Conservation (phyloP, 176 grass and related monocot species). For the Cymbopogon citratus region DNA sequence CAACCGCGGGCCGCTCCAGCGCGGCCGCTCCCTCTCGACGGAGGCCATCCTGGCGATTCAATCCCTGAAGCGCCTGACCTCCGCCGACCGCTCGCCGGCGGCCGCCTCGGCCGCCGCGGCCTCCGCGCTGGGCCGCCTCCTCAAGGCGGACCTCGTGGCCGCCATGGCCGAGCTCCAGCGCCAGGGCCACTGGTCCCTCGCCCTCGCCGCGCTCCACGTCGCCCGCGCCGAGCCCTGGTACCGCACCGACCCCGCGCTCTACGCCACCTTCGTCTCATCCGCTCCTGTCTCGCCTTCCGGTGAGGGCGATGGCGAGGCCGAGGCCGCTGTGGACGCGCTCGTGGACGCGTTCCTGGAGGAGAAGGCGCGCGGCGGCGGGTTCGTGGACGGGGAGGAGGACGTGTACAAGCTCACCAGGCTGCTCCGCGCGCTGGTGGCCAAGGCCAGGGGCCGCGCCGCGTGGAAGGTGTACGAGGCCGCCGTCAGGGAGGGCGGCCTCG, state of each 20-base stretch:
- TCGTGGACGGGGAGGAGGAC: background rate
- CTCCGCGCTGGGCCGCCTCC: slow-evolving; percentile 55
- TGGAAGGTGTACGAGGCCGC: slow-evolving; percentile 54
- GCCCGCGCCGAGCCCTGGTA: slow-evolving; percentile 68
- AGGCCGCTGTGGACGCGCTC: too few species aligned
- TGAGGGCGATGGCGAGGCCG: too few species aligned
- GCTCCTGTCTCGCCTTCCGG: too few species aligned
- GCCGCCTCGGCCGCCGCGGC: slow-evolving; percentile 16
- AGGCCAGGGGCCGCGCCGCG: slow-evolving; percentile 48
- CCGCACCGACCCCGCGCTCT: background rate
- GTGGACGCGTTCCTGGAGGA: too few species aligned
- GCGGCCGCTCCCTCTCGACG: slow-evolving; percentile 72
- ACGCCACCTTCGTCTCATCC: too few species aligned
- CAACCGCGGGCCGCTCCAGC: slow-evolving; percentile 77
- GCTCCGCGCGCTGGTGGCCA: slow-evolving; percentile 54
- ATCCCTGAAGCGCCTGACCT: slow-evolving; percentile 71
- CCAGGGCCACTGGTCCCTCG: slow-evolving; percentile 65
- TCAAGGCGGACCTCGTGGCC: slow-evolving; percentile 66
- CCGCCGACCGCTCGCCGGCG: slow-evolving; percentile 30
- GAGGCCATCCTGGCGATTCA: slow-evolving; percentile 92
- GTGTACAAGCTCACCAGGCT: too few species aligned
- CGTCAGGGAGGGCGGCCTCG: slow-evolving; percentile 43
- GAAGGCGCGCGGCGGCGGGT: too few species aligned
- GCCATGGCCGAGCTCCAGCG: slow-evolving; percentile 80
- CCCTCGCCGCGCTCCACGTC: slow-evolving; percentile 57